Percentiles rank a stretch among this genome's conserved stretches.
phyloP scores from a whole-genome alignment of 371 early-diverging fungal species.

The Sporodiniella umbellata region DNA sequence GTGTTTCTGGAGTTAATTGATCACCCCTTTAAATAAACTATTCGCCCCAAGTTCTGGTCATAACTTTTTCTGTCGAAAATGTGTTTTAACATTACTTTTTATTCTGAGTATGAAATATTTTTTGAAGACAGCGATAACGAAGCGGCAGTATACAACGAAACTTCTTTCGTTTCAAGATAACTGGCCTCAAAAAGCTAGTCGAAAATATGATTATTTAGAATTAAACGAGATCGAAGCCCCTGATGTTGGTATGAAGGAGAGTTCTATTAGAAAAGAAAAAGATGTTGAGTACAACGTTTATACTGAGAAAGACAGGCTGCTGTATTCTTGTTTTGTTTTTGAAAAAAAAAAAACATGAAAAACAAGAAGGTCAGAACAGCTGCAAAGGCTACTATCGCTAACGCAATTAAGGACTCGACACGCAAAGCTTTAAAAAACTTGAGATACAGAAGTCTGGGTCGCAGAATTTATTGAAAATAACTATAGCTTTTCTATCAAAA shows the following conservation, averaged over 20 bases:
- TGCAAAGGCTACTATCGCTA: too few species aligned
- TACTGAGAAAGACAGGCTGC: constrained; percentile 3
- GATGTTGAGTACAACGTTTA: constrained; percentile 2
- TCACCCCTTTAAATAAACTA: too few species aligned
- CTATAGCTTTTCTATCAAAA: too few species aligned
- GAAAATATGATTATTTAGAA: constrained; percentile 9
- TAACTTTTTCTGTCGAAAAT: too few species aligned
- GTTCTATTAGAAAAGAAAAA: constrained; percentile 1
- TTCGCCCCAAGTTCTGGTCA: too few species aligned
- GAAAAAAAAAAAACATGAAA: not conserved
- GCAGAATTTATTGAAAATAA: too few species aligned
- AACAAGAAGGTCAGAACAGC: not conserved
- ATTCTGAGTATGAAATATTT: too few species aligned
- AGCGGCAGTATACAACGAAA: not conserved
- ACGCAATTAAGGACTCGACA: too few species aligned
- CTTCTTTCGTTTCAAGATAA: not conserved
- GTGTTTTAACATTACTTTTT: too few species aligned
- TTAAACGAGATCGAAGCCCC: constrained; percentile 1
- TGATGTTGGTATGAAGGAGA: constrained; percentile 3
- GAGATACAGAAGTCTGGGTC: too few species aligned
- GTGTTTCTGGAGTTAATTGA: too few species aligned
- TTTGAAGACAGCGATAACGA: constrained; percentile 1
- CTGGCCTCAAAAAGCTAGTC: constrained; percentile 1
- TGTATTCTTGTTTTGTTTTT: constrained; percentile 6
- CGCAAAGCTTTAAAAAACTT: too few species aligned